Evolutionary conservation across 495 filamentous ascomycete genomes (phyloP), one percentile per base, ranked within the genome.

Genomic region (Penicillium herquei): DNA sequence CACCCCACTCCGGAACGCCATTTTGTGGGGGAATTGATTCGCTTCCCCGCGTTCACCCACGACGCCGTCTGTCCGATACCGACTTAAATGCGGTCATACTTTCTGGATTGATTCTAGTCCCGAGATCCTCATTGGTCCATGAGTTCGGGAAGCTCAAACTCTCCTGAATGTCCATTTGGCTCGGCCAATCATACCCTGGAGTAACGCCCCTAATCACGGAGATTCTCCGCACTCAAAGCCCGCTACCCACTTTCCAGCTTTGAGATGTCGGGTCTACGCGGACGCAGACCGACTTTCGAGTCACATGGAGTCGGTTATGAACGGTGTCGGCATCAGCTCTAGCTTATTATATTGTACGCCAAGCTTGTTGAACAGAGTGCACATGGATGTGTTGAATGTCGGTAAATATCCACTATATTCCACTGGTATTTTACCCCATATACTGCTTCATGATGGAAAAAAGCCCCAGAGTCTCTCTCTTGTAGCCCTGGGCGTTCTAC

Each of bases 41-140:
- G 7, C 32, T 57, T 53, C 55, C 55, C 55, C 55, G 55, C 55
- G 49, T 57, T 49, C 55, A 49, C 55, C 55, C 55, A 57, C 55
- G 55, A 18, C 50, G 48, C 49, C 55, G 49, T 41, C 34, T 35
- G 43, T 32, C 42, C 17, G 42, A 30, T 10, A 6, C 34, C 34
- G 8, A 26, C n/a, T 14, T 46, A 9, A 31, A 46, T 46, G 43
- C 26, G 12, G 43, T 46, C 43, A 46, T 46, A 10, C 30, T 46
- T 33, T 26, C 26, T 14, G 26, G 3, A 1, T 46, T 46, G 26
- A 33, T 46, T 6, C 14, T 46, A 32, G 43, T 30, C 21, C 11
- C 43, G 43, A 17, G 43, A 6, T n/a, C 3, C 13, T 46, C 43
- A 46, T 46, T 46, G 43, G 43, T 32, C 3, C 18, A 3, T 32